Evolutionary conservation across 2,329 filamentous ascomycete genomes (phyloP).

Genomic region (Fusarium miscanthi): DNA sequence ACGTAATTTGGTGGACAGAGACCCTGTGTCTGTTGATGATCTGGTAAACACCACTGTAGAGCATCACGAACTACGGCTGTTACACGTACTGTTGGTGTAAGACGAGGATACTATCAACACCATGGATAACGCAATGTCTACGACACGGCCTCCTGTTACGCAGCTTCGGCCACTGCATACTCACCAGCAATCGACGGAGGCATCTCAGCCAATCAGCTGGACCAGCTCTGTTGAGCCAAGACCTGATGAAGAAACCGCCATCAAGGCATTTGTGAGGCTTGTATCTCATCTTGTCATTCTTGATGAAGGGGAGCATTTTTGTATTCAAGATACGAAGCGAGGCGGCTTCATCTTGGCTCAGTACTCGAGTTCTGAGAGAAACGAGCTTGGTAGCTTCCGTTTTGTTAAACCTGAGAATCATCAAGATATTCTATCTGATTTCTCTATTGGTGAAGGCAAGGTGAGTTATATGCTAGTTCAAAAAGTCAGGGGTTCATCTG

Average conservation of each 20-base stretch:
- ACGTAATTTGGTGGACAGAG: background rate
- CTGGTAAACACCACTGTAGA: background rate
- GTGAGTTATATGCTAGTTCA: background rate
- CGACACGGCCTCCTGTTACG: conserved; percentile 5
- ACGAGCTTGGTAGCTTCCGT: rapidly evolving
- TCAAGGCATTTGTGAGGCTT: conserved; percentile 9
- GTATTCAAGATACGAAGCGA: background rate
- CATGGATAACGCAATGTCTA: conserved; percentile 1
- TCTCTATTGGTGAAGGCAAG: conserved; percentile 19
- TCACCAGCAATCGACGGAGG: background rate
- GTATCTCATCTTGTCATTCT: conserved; percentile 2
- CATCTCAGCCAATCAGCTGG: background rate
- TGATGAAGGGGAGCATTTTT: conserved; percentile 3
- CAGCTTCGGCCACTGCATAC: conserved; percentile 30
- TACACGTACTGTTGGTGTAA: background rate
- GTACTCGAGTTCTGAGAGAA: background rate
- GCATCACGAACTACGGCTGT: background rate
- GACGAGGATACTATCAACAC: background rate
- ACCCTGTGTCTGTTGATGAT: background rate
- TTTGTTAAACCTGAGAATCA: background rate
- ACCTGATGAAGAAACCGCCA: background rate
- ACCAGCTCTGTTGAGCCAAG: background rate
- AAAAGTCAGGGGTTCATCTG: rapidly evolving
- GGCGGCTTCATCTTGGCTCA: background rate
- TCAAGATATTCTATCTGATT: background rate